Percentiles rank a stretch among this genome's conserved stretches.
These are phyloP conservation scores for Raddia distichophylla DNA, from an alignment of 176 grass and related monocot species.

Conservation along the genomic window DNA sequence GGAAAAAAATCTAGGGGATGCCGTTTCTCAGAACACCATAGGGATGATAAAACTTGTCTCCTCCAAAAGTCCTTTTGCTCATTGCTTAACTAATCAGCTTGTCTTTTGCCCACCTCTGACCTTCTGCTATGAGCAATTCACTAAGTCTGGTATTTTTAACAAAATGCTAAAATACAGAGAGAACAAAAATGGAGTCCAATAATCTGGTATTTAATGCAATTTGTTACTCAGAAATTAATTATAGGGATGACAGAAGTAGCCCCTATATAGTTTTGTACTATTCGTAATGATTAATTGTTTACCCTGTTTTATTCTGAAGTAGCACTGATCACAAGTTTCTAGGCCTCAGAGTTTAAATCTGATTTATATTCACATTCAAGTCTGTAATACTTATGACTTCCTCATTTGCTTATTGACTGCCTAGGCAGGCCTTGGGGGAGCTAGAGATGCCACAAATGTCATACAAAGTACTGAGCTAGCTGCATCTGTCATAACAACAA, in stretches of 20 bases:
- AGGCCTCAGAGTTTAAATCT: background rate
- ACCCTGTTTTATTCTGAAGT: background rate
- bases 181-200: background rate
- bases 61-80: background rate
- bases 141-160: background rate
- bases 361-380: background rate
- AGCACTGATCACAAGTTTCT: constrained; percentile 20
- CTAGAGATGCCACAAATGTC: constrained; percentile 96
- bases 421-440: constrained; percentile 93
- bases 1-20: background rate
- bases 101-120: background rate
- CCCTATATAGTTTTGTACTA: background rate
- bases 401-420: constrained; percentile 30
- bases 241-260: background rate
- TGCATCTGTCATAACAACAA: constrained; percentile 81
- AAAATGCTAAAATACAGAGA: background rate
- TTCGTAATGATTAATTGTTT: background rate
- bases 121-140: background rate
- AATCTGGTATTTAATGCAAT: constrained; percentile 16
- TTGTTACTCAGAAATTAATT: background rate
- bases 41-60: background rate
- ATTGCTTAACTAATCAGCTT: background rate
- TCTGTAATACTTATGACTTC: background rate
- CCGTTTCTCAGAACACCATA: background rate
- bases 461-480: constrained; percentile 75